Evolutionary conservation across 208 protist genomes (phyloP), one percentile per base, ranked within the genome.

Genomic region (Blastocrithidia nonstop): DNA sequence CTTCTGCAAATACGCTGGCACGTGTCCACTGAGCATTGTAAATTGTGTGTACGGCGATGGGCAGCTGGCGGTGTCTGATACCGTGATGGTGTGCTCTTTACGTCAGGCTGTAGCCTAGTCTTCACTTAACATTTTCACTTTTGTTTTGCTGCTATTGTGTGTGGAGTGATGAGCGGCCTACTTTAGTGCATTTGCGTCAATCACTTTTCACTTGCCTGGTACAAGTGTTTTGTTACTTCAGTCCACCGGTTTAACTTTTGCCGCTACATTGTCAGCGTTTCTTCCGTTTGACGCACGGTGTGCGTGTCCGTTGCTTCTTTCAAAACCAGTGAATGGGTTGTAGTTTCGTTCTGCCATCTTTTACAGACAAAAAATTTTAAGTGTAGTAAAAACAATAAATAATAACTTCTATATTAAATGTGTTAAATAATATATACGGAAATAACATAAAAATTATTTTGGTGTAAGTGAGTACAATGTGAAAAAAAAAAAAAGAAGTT

Each of bases 241-340:
- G 55, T 89, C 67, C 2, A 89, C 57, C n/a, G 74, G 69, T 15
- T 51, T 20, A 40, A 88, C 62, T 16, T n/a, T n/a, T n/a, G n/a
- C n/a, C n/a, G n/a, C n/a, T n/a, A n/a, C n/a, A n/a, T n/a, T n/a
- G n/a, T n/a, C n/a, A n/a, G n/a, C n/a, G n/a, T n/a, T n/a, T n/a
- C n/a, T n/a, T n/a, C n/a, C n/a, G n/a, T n/a, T n/a, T n/a, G n/a
- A n/a, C n/a, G n/a, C n/a, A n/a, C n/a, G n/a, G n/a, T n/a, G n/a
- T n/a, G n/a, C n/a, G 29, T 35, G 29, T 35, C 36, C 29, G 37
- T 31, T 35, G 28, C 48, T 37, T 17, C 51, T 24, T 26, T 25
- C 19, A 62, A 71, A 75, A 8, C 83, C 83, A 16, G 58, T 70
- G 47, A 92, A 92, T 15, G 77, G 77, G 49, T 61, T 88, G 61